Evolutionary conservation across 441 rosid genomes (phyloP), one percentile per base, ranked within the genome.

Genomic region (Codiaeum variegatum): DNA sequence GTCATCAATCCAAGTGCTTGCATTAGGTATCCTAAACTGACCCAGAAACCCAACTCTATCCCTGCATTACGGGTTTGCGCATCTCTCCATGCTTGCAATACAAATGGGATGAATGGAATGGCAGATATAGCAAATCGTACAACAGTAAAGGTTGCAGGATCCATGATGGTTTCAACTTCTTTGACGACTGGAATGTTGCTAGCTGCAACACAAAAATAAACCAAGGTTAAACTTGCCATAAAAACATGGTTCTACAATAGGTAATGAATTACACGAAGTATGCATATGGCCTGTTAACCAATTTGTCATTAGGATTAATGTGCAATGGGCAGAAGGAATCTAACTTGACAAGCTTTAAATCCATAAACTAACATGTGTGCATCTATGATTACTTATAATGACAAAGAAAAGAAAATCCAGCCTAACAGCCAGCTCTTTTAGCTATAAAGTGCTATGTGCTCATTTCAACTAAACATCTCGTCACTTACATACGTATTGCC

Each of bases 41-140:
- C 82, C 90, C 91, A 89, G 26, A 87, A 55, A 18, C 95, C 91
- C 82, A 90, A 83, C 84, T 88, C 92, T 40, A 85, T 74, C 66
- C 90, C 92, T 6, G 90, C 85, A 74, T 84, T 84, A 19, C 86
- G 83, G 28, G 84, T 88, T 31, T 79, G 47, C 9, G 67, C 82
- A 76, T 85, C 84, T 15, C 77, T 75, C 77, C 79, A 38, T 18
- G 88, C 85, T 67, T 21, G 71, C 49, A 78, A 47, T 63, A 86
- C 77, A 74, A 83, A 78, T 4, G 88, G 91, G 24, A 87, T 38
- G 73, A 89, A 86, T 12, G 88, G 88, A 36, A 89, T 76, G 4
- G 91, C 87, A 11, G 83, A 80, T 59, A 86, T 72, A n/a, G 69
- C 75, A 75, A 87, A 87, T 75, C 91, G 75, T 62, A 83, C 87